Evolutionary conservation across 2,329 filamentous ascomycete genomes (phyloP).

Genomic region (Aureobasidium sp.): DNA sequence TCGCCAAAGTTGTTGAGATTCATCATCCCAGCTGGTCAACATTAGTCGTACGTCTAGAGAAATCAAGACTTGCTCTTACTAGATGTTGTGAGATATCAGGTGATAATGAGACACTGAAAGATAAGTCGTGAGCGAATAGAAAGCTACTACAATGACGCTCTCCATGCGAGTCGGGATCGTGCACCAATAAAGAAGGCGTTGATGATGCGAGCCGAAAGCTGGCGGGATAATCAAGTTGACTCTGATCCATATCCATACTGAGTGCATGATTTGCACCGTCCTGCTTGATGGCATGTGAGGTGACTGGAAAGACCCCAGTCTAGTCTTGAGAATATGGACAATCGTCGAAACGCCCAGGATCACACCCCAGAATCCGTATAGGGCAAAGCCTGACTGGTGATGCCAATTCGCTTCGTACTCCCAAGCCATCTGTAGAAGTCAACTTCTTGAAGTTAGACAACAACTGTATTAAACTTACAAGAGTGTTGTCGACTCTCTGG

Average conservation of each 20-base stretch:
- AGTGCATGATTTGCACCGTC: neutral
- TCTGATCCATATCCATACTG: constrained; percentile 33
- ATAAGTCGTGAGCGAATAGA: constrained; percentile 49
- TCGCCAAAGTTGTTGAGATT: constrained; percentile 49
- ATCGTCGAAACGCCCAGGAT: neutral
- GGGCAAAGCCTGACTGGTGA: constrained; percentile 1
- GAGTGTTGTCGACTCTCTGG: neutral
- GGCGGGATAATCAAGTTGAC: constrained; percentile 49
- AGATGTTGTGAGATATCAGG: constrained; percentile 52
- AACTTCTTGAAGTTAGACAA: neutral
- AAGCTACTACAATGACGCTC: constrained; percentile 47
- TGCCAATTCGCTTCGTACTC: constrained; percentile 17
- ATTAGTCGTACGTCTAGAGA: neutral
- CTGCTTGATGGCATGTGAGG: neutral
- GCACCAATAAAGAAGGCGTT: constrained; percentile 46
- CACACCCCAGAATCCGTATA: constrained; percentile 17
- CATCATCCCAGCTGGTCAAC: constrained; percentile 31
- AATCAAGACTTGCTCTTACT: constrained; percentile 38
- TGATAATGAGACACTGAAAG: constrained; percentile 52
- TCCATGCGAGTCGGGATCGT: constrained; percentile 57
- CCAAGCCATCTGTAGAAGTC: constrained; percentile 7
- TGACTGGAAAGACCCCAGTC: too few relatives aligned
- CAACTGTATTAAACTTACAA: neutral
- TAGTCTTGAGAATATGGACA: neutral
- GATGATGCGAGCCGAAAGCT: constrained; percentile 46